Base-by-base conservation (phyloP, 2,329 filamentous ascomycete genomes). In the Ophiocordyceps camponoti-saundersi region DNA sequence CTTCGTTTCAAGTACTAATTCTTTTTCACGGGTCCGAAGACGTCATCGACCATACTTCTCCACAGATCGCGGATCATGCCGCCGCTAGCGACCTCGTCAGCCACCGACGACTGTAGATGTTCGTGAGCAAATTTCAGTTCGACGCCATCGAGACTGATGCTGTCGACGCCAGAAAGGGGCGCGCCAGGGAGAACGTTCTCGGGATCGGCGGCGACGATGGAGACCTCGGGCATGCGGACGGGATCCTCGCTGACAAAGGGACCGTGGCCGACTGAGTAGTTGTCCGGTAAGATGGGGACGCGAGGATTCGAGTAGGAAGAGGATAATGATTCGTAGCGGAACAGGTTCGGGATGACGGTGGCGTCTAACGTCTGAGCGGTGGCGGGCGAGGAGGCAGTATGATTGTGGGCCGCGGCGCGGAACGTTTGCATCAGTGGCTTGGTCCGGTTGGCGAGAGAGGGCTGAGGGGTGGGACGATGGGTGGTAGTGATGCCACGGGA, bases 371-470 rank as follows among this genome's bases (percentile, higher is more conserved):
- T 26, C 23, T 26, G 67, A 49, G 69, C 63, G 43, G 56, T 57
- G 41, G 58, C 53, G 26, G 64, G 56, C 12, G 60, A 54, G 15
- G 66, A 59, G 3, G 67, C 61, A n/a, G 68, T 65, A 47, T 68
- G 66, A 16, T 70, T 59, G 7, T 69, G 60, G 18, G 70, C 67
- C 21, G 69, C 21, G 3, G 47, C 68, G 55, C 66, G 65, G 65
- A 80, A 80, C 56, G 72, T 75, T 64, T 81, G 77, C 77, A 81
- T 80, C 48, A 80, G 63, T 40, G 75, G 77, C 55, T 72, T 64
- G 49, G 63, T 62, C 52, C 68, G 68, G 57, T 63, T 61, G 58
- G 63, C 53, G 54, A 67, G 59, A 50, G 69, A 62, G 50, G 66
- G 65, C 48, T 65, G 65, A 22, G 67, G 65, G 10, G 65, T 66